Evolutionary conservation across 2,329 filamentous ascomycete species (phyloP).

Genomic region (Stachybotrys elegans): DNA sequence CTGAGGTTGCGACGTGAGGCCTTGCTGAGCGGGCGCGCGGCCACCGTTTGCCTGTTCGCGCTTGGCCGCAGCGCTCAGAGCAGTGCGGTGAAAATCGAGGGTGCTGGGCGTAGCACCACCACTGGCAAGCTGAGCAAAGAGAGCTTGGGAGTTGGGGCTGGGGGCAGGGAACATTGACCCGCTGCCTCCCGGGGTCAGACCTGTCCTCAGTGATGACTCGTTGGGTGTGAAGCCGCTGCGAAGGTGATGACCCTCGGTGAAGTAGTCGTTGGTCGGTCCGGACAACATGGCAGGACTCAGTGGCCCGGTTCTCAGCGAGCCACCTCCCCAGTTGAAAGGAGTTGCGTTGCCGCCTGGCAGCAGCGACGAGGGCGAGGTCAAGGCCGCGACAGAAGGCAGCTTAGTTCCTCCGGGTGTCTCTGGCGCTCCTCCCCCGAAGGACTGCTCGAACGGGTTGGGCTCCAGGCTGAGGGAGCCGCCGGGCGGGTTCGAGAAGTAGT

Average conservation of each 20-base stretch:
- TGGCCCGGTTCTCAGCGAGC: slow-evolving; percentile 85
- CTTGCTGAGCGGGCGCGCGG: slow-evolving; percentile 13
- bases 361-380: slow-evolving; percentile 85
- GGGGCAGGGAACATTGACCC: slow-evolving; percentile 96
- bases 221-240: slow-evolving; percentile 89
- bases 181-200: slow-evolving; percentile 87
- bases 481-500: slow-evolving; percentile 62
- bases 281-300: slow-evolving; percentile 96
- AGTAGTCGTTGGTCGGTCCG: slow-evolving; percentile 81
- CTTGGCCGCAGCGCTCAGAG: slow-evolving; percentile 72
- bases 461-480: slow-evolving; percentile 64
- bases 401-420: slow-evolving; percentile 82
- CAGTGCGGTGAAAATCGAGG: slow-evolving; percentile 90
- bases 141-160: slow-evolving; percentile 78
- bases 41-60: slow-evolving; percentile 39
- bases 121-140: slow-evolving; percentile 74
- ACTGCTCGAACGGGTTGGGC: slow-evolving; percentile 96
- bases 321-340: slow-evolving; percentile 72
- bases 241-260: slow-evolving; percentile 72
- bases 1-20: slow-evolving; percentile 50
- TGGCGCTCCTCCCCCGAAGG: slow-evolving; percentile 64
- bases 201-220: slow-evolving; percentile 88
- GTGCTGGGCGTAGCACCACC: slow-evolving; percentile 85
- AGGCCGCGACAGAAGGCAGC: slow-evolving; percentile 80
- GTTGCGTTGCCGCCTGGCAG: slow-evolving; percentile 68